phyloP scores from a whole-genome alignment of 768 basidiomycete genomes.

The Hygrocybe punicea region DNA sequence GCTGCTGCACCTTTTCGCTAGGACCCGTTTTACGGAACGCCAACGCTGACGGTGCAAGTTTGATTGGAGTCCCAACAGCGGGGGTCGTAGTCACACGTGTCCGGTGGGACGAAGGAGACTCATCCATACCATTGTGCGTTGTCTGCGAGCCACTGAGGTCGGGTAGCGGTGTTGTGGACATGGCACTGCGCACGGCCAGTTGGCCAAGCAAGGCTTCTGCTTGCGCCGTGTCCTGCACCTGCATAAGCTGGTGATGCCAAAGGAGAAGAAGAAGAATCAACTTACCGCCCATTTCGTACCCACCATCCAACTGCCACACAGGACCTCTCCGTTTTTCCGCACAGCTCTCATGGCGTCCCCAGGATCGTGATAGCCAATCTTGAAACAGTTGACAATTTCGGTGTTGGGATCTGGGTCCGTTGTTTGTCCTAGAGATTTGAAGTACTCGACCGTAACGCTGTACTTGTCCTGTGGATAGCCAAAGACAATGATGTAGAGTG shows the following conservation, averaged over 20 bases:
- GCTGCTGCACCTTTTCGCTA: conserved; percentile 9
- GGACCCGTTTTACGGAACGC: conserved; percentile 59
- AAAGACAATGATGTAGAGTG: conserved; percentile 72
- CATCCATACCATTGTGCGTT: conserved; percentile 41
- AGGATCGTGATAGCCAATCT: conserved; percentile 66
- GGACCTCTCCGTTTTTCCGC: conserved; percentile 76
- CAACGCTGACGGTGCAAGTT: conserved; percentile 65
- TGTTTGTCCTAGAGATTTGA: conserved; percentile 66
- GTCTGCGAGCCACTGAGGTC: conserved; percentile 10
- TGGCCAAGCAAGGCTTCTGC: conserved; percentile 53
- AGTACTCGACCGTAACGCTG: conserved; percentile 66
- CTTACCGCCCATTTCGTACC: conserved; percentile 84
- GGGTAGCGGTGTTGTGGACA: conserved; percentile 14
- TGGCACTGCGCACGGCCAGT: conserved; percentile 22
- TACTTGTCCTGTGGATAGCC: conserved; percentile 86
- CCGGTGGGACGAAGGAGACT: conserved; percentile 28
- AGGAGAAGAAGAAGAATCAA: conserved; percentile 21
- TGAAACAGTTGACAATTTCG: conserved; percentile 78
- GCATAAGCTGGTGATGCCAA: neutral
- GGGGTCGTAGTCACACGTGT: conserved; percentile 29
- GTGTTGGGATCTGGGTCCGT: conserved; percentile 65
- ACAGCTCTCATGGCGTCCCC: conserved; percentile 77
- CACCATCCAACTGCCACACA: conserved; percentile 76
- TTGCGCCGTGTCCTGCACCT: conserved; percentile 55
- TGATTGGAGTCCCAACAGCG: conserved; percentile 65